Base-by-base conservation (phyloP, 768 basidiomycete species). In the Coprinellus micaceus region DNA sequence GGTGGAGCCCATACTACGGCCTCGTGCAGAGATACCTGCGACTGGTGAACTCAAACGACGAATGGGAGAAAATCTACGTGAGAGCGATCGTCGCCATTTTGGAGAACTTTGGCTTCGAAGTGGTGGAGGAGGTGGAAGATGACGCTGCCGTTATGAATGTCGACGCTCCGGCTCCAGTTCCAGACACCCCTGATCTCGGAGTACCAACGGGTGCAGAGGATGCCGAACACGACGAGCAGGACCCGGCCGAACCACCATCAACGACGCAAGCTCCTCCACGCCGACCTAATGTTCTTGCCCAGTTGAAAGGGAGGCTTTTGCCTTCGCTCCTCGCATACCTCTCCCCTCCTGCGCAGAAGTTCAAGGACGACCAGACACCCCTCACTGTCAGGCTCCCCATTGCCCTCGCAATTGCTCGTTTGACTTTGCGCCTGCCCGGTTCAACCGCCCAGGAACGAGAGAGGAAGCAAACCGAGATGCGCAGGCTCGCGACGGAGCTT, bases 51-150 rank as follows among this genome's bases (percentile, higher is more conserved):
- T 75, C 76, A 26, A 94, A 89, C 70, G 83, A 85, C 49, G 79
- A 79, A 17, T 81, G 84, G 2, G 88, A 94, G 61, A 86, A 89
- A 43, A 81, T 91, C 11, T 91, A 88, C 66, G 80, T 97, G n/a
- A 84, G 97, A 29, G 77, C 89, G 0, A 76, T 98, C 22, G 90
- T 97, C 1, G 77, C 90, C 0, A 71, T 98, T 6, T 77, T 99
- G 51, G 91, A 96, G 65, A 85, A 85, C 64, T 99, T 98, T 76
- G 89, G 91, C 65, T 98, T 98, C 65, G 79, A 86, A 1, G 88
- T 95, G 84, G 85, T 88, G 48, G 81, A 86, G 21, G 61, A 68
- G 0, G 71, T 83, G 7, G 68, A 68, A 24, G 70, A 64, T 19
- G 49, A 1, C 10, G 52, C 24, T 11, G 33, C 26, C 15, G 43